A percentile compares a stretch with the other conserved stretches of the same genome.
phyloP scores from a whole-genome alignment of 2,329 filamentous ascomycete species.

The Monilinia fructigena region DNA sequence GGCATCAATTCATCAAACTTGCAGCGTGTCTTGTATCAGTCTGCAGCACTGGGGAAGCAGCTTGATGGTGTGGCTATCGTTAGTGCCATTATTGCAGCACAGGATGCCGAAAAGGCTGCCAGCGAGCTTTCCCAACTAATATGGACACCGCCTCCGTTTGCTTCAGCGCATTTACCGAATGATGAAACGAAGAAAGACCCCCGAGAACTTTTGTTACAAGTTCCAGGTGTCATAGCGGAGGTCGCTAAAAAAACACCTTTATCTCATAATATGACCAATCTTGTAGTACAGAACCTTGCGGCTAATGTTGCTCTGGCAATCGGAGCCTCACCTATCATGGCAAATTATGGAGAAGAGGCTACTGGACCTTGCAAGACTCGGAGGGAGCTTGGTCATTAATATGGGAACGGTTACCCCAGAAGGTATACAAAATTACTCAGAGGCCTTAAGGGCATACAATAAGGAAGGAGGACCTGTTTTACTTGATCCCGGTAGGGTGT shows the following conservation, averaged over 20 bases:
- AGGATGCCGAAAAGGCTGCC: slow-evolving; percentile 64
- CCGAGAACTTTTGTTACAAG: slow-evolving; percentile 30
- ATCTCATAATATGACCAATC: slow-evolving; percentile 96
- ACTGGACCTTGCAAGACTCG: slow-evolving; percentile 74
- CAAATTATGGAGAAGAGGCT: slow-evolving; percentile 81
- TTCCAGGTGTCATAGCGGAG: slow-evolving; percentile 51
- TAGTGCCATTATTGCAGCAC: slow-evolving; percentile 77
- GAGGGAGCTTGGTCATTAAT: slow-evolving; percentile 82
- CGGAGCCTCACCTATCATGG: slow-evolving; percentile 92
- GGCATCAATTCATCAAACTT: slow-evolving; percentile 78
- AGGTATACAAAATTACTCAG: slow-evolving; percentile 66
- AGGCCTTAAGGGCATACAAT: slow-evolving; percentile 81
- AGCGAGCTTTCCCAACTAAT: slow-evolving; percentile 58
- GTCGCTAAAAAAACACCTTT: slow-evolving; percentile 67
- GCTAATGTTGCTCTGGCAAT: slow-evolving; percentile 85
- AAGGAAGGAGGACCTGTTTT: slow-evolving; percentile 70
- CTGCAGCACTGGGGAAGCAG: slow-evolving; percentile 50
- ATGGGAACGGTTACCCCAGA: slow-evolving; percentile 89
- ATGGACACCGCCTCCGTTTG: slow-evolving; percentile 36
- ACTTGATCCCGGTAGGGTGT: slow-evolving; percentile 87
- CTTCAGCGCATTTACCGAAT: slow-evolving; percentile 24
- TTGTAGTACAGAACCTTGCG: slow-evolving; percentile 92
- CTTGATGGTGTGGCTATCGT: slow-evolving; percentile 86
- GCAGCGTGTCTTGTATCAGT: slow-evolving; percentile 72
- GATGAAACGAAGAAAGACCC: slow-evolving; percentile 30